Base-by-base conservation (phyloP, 352 stramenopile species). In the Pythium scleroteichum region DNA sequence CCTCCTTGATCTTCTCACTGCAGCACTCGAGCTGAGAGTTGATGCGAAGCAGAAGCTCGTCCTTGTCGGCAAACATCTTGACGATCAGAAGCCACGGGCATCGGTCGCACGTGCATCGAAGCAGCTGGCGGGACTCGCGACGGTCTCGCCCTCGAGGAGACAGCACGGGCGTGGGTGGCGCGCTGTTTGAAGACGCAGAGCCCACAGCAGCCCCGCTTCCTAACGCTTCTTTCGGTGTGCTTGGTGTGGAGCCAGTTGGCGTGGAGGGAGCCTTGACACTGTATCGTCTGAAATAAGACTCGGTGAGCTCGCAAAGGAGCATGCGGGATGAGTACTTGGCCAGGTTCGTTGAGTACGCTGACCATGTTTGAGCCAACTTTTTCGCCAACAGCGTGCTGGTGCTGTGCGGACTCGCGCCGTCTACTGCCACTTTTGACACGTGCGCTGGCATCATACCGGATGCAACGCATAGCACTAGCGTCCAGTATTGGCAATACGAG, bases 401-500 rank as follows among this genome's bases (percentile, higher is more conserved):
- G 2, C 46, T 71, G n/a, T 69, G 33, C 6, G 59, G 53, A 10
- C 63, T 71, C 8, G 69, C 52, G 10, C 66, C 66, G 22, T 80
- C 73, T 50, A 81, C 54, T 40, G 75, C 71, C 40, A 91, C 72
- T 49, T 86, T 90, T 2, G 57, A 68, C 10, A 90, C 45, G 20
- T 93, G 78, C n/a, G 59, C 59, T 17, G 79, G 73, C 82, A 93
- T 90, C 22, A 52, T 65, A 23, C 63, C 76, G 3, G 68, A 62
- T 14, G 58, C 67, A 59, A 88, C 73, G 46, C 77, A 76, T 26
- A 91, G 24, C 35, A 90, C 62, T 41, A 93, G 61, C 10, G 69
- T 79, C 79, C 84, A 90, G 50, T 92, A 91, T 40, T 84, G 81
- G 54, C 84, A 93, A 50, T 86, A 88, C 2, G 73, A 79, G 44